Percentiles rank a stretch among this genome's conserved stretches.
phyloP scores from a whole-genome alignment of 106 monocot species.

The Dendrobium huoshanense region DNA sequence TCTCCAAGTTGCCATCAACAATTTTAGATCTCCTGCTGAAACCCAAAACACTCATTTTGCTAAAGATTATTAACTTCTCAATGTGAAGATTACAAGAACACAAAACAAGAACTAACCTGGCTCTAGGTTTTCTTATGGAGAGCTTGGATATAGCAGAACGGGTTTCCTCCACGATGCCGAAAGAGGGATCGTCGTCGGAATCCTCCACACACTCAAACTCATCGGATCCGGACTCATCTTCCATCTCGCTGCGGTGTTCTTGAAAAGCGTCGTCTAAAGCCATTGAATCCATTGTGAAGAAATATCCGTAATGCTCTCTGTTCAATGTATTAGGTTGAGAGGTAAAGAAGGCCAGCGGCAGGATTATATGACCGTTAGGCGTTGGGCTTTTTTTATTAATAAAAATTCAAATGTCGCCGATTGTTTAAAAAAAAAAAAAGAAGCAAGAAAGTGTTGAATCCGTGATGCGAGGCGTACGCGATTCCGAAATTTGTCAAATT shows the following conservation, averaged over 20 bases:
- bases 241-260: not conserved
- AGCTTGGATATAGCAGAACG: conserved; percentile 27
- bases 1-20: conserved; percentile 11
- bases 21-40: conserved; percentile 2
- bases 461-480: too few relatives aligned
- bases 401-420: not conserved
- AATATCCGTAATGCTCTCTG: not conserved
- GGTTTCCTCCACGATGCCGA: conserved; percentile 42
- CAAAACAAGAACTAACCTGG: conserved; percentile 21
- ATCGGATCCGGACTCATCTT: not conserved
- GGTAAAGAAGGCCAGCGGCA: not conserved
- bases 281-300: not conserved
- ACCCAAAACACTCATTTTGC: not conserved
- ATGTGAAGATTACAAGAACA: not conserved
- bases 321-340: not conserved
- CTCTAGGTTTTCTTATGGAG: conserved; percentile 33
- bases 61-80: not conserved
- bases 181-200: conserved; percentile 53
- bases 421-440: too few relatives aligned
- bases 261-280: not conserved
- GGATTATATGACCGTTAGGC: not conserved
- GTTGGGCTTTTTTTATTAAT: not conserved
- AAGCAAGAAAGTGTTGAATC: too few relatives aligned
- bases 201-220: conserved; percentile 20
- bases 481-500: too few relatives aligned